A percentile compares a stretch with the other conserved stretches of the same genome.
These are phyloP conservation scores for Moesziomyces globuligerus DNA, from an alignment of 1,284 basidiomycete genomes.

Conservation along the genomic window DNA sequence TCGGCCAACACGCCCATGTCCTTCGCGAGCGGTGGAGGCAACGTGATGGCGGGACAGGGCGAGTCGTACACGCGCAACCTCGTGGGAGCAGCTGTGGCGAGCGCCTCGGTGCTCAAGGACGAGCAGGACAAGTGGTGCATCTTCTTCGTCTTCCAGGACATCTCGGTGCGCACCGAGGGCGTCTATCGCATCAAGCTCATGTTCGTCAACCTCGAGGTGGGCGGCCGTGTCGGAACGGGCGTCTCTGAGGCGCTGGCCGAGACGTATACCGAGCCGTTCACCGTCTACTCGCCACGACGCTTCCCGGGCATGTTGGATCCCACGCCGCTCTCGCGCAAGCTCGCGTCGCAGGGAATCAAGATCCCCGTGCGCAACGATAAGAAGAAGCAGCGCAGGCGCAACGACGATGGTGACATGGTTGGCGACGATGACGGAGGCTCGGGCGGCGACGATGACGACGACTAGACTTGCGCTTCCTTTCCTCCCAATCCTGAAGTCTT, in stretches of 20 bases:
- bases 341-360: conserved; percentile 62
- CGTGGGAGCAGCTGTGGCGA: conserved; percentile 58
- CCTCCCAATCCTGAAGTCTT: neutral
- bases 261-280: conserved; percentile 59
- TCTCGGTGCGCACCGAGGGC: conserved; percentile 59
- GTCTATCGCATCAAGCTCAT: conserved; percentile 60
- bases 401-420: conserved; percentile 23
- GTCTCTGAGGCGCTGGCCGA: conserved; percentile 58
- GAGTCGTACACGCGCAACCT: conserved; percentile 59
- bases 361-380: conserved; percentile 59
- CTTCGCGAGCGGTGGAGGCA: conserved; percentile 25
- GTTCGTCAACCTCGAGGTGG: conserved; percentile 56
- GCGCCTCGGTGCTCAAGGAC: conserved; percentile 59
- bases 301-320: conserved; percentile 63
- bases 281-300: conserved; percentile 57
- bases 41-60: conserved; percentile 26
- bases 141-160: conserved; percentile 63
- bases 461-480: conserved; percentile 12
- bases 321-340: conserved; percentile 56
- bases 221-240: conserved; percentile 53
- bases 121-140: conserved; percentile 57
- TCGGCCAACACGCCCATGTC: conserved; percentile 2
- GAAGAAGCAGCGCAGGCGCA: conserved; percentile 52
- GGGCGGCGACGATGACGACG: conserved; percentile 44
- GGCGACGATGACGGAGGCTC: conserved; percentile 36